Evolutionary conservation across 2,329 filamentous ascomycete genomes (phyloP).

Genomic region (Apiospora hydei): DNA sequence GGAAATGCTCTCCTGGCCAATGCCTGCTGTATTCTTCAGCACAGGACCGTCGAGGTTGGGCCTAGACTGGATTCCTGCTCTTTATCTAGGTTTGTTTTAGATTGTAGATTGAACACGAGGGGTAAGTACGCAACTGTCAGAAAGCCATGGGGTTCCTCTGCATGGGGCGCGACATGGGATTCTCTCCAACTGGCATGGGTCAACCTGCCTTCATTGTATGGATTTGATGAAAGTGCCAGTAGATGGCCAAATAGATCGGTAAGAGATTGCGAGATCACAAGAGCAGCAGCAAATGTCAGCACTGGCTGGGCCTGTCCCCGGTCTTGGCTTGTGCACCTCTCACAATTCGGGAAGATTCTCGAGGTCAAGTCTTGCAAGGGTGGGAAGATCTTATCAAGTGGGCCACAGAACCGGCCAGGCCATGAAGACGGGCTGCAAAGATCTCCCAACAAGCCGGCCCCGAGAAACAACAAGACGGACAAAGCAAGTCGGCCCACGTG

Average conservation of each 20-base stretch:
- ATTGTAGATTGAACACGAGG: neutral
- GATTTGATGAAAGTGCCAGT: neutral
- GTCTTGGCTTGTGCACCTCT: neutral
- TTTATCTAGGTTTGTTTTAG: neutral
- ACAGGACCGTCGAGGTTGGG: neutral
- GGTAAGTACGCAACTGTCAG: neutral
- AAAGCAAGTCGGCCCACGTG: slow-evolving; percentile 4
- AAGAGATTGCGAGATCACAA: slow-evolving; percentile 15
- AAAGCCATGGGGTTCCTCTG: neutral
- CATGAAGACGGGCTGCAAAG: neutral
- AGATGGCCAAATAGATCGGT: neutral
- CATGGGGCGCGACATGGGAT: neutral
- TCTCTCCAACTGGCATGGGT: neutral
- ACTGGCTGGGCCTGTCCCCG: no score
- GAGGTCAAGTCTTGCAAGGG: neutral
- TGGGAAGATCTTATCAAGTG: slow-evolving; percentile 2
- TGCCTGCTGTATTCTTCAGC: neutral
- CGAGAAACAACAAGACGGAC: neutral
- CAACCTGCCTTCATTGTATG: no score
- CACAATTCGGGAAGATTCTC: slow-evolving; percentile 5
- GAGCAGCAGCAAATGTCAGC: neutral
- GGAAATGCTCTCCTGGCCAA: neutral
- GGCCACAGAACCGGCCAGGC: neutral
- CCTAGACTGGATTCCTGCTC: neutral
- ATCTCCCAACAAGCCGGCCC: neutral